Evolutionary conservation across 345 rosid species (phyloP).

Genomic region (Euclidium syriacum): DNA sequence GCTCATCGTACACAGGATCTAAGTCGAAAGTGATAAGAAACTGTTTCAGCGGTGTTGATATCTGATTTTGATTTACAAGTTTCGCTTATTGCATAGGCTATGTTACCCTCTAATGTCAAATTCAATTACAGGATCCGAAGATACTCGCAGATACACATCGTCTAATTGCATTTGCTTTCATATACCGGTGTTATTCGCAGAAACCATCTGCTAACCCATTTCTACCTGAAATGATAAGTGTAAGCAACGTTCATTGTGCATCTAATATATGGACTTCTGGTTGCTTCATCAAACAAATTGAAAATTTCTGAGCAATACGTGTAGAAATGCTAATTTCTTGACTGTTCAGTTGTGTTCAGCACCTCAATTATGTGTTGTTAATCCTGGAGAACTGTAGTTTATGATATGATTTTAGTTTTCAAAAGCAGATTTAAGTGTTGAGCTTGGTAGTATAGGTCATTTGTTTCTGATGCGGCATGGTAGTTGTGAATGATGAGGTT

Average conservation of each 20-base stretch:
- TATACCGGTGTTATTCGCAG: conserved; percentile 54
- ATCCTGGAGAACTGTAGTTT: neutral
- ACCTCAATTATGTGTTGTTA: neutral
- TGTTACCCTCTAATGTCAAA: neutral
- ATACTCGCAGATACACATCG: conserved; percentile 56
- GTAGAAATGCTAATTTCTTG: neutral
- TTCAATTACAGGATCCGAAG: conserved; percentile 45
- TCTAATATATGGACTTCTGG: neutral
- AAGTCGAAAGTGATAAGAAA: too few species aligned
- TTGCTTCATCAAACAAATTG: neutral
- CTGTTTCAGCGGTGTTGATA: neutral
- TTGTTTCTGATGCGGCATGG: too few species aligned
- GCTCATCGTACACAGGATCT: neutral
- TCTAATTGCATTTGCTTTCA: conserved; percentile 61
- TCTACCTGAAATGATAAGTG: conserved; percentile 45
- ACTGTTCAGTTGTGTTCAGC: neutral
- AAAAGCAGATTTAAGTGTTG: neutral
- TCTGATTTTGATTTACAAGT: conserved; percentile 1
- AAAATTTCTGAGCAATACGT: neutral
- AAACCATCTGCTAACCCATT: conserved; percentile 60
- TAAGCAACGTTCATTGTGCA: conserved; percentile 27
- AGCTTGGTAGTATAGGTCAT: neutral
- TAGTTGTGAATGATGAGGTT: too few species aligned
- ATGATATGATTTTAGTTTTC: neutral
- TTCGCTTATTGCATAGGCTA: neutral